Evolutionary conservation across 495 filamentous ascomycete genomes (phyloP).

Genomic region (Hypoxylon fuscum): DNA sequence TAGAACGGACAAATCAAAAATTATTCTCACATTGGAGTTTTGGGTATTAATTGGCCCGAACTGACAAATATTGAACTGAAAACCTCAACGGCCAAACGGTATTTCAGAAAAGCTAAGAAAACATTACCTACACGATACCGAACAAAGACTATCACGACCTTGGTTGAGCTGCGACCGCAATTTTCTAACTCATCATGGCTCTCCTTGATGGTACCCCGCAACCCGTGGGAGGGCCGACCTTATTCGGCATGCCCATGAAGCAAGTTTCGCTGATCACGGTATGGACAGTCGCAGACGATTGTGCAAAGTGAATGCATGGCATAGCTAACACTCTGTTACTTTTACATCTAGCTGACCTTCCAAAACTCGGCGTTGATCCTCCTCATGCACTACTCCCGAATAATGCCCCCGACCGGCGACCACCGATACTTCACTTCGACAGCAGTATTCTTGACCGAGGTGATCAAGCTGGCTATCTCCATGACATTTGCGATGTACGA

Average conservation of each 20-base stretch:
- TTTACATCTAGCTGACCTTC: constrained; percentile 68
- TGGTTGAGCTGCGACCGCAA: constrained; percentile 6
- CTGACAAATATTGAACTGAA: constrained; percentile 6
- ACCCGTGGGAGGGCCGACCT: constrained; percentile 51
- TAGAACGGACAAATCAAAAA: too few relatives aligned
- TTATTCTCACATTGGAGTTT: constrained; percentile 1
- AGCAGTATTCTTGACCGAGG: constrained; percentile 92
- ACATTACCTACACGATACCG: constrained; percentile 3
- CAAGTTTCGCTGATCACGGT: constrained; percentile 82
- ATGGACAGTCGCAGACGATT: constrained; percentile 40
- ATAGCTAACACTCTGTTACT: constrained; percentile 40
- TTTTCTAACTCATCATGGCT: constrained; percentile 44
- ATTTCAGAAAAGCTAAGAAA: constrained; percentile 2
- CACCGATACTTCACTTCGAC: constrained; percentile 93
- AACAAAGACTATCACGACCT: constrained; percentile 7
- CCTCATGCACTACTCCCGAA: constrained; percentile 89
- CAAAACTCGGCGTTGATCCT: constrained; percentile 84
- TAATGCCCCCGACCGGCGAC: constrained; percentile 83
- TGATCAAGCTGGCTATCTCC: constrained; percentile 87
- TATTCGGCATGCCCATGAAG: constrained; percentile 77
- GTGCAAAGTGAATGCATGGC: constrained; percentile 3
- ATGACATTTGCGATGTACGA: constrained; percentile 89
- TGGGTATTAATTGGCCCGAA: constrained; percentile 15
- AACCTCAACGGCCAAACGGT: constrained; percentile 1
- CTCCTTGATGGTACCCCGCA: constrained; percentile 48